phyloP scores from a whole-genome alignment of 2,329 filamentous ascomycete species.

The Claviceps arundinis region DNA sequence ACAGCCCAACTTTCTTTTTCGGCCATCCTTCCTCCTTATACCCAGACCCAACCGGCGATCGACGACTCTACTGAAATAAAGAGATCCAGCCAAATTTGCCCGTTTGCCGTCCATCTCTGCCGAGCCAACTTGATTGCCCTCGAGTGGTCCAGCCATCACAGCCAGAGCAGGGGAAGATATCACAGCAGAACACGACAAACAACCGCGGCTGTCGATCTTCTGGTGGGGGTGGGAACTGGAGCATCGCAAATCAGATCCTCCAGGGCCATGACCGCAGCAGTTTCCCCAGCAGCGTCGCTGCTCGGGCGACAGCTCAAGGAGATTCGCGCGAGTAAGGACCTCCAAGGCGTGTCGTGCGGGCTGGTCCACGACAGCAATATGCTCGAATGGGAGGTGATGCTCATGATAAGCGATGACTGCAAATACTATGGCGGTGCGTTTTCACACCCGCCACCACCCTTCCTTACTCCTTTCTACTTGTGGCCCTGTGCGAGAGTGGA shows the following conservation, averaged over 20 bases:
- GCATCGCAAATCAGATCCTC: too few species aligned
- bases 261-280: conserved; percentile 26
- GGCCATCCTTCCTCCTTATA: too few species aligned
- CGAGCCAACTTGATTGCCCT: too few species aligned
- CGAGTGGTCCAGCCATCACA: too few species aligned
- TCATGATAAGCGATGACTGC: conserved; percentile 93
- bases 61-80: too few species aligned
- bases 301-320: conserved; percentile 80
- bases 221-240: too few species aligned
- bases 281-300: conserved; percentile 53
- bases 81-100: too few species aligned
- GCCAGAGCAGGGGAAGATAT: too few species aligned
- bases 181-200: neutral
- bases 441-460: neutral
- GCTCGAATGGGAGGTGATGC: conserved; percentile 97
- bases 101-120: too few species aligned
- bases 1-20: too few species aligned
- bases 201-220: neutral
- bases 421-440: conserved; percentile 77
- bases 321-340: conserved; percentile 83
- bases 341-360: conserved; percentile 88
- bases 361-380: conserved; percentile 75
- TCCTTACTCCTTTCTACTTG: neutral
- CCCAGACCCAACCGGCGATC: too few species aligned
- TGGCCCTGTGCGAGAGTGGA: too few species aligned